Conservation (phyloP, 805 yeast genomes). For the Cyberlindnera maclurae region DNA sequence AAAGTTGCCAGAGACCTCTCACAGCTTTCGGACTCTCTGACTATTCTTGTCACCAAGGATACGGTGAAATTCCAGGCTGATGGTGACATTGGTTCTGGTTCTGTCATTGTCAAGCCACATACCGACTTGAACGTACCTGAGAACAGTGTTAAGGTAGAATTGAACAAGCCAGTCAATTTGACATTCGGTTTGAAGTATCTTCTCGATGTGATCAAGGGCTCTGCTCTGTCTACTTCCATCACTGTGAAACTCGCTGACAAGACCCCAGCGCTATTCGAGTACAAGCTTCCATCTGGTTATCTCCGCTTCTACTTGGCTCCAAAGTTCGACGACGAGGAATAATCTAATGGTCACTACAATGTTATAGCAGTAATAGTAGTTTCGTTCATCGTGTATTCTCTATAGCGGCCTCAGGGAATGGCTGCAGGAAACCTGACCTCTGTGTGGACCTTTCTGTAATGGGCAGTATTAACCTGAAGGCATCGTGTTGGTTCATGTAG, state of each 20-base stretch:
- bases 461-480: constrained; percentile 80
- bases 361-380: neutral
- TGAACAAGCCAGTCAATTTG: constrained; percentile 81
- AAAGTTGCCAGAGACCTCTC: constrained; percentile 84
- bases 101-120: constrained; percentile 77
- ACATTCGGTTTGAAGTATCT: constrained; percentile 90
- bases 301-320: constrained; percentile 96
- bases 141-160: constrained; percentile 63
- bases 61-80: constrained; percentile 83
- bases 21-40: constrained; percentile 80
- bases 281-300: constrained; percentile 84
- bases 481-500: constrained; percentile 90
- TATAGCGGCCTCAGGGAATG: constrained; percentile 1
- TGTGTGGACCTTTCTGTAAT: constrained; percentile 50
- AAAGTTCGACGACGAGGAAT: constrained; percentile 87
- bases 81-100: constrained; percentile 89
- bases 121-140: constrained; percentile 78
- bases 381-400: neutral
- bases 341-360: neutral
- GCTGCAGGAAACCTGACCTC: constrained; percentile 47
- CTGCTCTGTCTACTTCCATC: constrained; percentile 67
- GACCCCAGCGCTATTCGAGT: constrained; percentile 92
- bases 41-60: constrained; percentile 83
- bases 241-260: constrained; percentile 83
- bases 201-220: constrained; percentile 86